phyloP scores from a whole-genome alignment of 495 filamentous ascomycete genomes.

The Podospora pseudoanserina region DNA sequence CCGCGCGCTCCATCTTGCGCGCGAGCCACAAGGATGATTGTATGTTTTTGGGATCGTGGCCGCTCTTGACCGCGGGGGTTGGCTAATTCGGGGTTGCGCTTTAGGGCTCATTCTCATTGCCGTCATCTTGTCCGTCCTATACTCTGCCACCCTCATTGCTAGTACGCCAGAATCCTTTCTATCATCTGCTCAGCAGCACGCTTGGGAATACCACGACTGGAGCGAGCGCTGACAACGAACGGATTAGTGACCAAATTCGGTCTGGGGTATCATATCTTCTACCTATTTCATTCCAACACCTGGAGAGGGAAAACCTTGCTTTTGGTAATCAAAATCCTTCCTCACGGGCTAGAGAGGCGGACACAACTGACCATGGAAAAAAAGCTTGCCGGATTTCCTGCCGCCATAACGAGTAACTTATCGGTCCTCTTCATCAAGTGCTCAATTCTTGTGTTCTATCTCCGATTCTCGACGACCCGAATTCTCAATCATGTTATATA shows the following conservation, averaged over 20 bases:
- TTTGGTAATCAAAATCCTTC: background rate
- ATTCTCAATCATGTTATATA: constrained; percentile 19
- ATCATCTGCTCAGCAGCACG: background rate
- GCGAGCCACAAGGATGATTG: constrained; percentile 25
- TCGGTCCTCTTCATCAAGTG: constrained; percentile 24
- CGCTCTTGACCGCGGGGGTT: background rate
- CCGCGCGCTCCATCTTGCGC: constrained; percentile 19
- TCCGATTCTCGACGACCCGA: constrained; percentile 24
- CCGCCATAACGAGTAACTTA: constrained; percentile 15
- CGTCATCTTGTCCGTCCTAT: background rate
- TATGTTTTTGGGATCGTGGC: constrained; percentile 8
- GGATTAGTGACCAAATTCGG: constrained; percentile 1
- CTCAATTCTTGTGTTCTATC: constrained; percentile 25
- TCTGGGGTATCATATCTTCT: background rate
- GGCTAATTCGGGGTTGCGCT: background rate
- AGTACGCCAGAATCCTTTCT: background rate
- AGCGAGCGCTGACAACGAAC: too few relatives aligned
- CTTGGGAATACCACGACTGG: too few relatives aligned
- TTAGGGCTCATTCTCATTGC: constrained; percentile 12
- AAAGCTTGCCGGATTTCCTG: constrained; percentile 14
- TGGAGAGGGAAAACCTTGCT: background rate
- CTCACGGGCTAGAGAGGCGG: background rate
- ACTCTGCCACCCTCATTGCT: background rate
- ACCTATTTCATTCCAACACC: background rate
- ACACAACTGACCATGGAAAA: background rate